phyloP scores from a whole-genome alignment of 495 filamentous ascomycete genomes.

The Aspergillus indologenus region DNA sequence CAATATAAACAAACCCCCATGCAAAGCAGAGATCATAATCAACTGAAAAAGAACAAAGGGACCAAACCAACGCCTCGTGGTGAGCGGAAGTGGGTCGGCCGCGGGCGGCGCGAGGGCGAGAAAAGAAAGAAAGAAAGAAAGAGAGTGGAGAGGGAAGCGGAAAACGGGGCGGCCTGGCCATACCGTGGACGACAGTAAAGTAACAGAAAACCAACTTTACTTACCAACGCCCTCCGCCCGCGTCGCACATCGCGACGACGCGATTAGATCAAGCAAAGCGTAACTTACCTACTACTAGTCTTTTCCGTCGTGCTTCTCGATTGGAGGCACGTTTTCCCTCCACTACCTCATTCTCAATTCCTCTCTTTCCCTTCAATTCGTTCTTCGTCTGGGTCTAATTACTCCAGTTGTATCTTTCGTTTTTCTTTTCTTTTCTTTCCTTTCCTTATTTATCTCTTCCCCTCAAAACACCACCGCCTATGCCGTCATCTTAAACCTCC shows the following conservation, averaged over 20 bases:
- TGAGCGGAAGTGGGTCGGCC: not conserved
- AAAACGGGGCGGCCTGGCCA: not conserved
- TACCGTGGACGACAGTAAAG: not conserved
- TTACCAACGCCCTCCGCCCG: conserved; percentile 1
- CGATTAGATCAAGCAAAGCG: conserved; percentile 1
- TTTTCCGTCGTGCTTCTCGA: not conserved
- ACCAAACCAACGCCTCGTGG: not conserved
- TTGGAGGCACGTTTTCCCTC: not conserved
- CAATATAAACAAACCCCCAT: too few species aligned
- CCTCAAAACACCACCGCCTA: conserved; percentile 11
- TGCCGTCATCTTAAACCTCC: conserved; percentile 16
- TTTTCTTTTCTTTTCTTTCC: conserved; percentile 15
- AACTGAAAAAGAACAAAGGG: not conserved
- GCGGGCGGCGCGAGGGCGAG: not conserved
- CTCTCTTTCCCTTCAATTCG: conserved; percentile 19
- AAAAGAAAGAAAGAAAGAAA: too few species aligned
- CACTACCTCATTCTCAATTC: conserved; percentile 17
- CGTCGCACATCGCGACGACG: conserved; percentile 7
- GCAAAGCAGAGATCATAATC: not conserved
- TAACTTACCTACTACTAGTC: too few species aligned
- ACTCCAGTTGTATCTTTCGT: conserved; percentile 9
- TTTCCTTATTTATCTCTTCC: conserved; percentile 8
- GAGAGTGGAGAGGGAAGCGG: not conserved
- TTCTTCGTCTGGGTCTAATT: conserved; percentile 8
- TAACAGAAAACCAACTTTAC: not conserved